Evolutionary conservation across 805 yeast genomes (phyloP), one percentile per base, ranked within the genome.

Genomic region (Candida jianshihensis): DNA sequence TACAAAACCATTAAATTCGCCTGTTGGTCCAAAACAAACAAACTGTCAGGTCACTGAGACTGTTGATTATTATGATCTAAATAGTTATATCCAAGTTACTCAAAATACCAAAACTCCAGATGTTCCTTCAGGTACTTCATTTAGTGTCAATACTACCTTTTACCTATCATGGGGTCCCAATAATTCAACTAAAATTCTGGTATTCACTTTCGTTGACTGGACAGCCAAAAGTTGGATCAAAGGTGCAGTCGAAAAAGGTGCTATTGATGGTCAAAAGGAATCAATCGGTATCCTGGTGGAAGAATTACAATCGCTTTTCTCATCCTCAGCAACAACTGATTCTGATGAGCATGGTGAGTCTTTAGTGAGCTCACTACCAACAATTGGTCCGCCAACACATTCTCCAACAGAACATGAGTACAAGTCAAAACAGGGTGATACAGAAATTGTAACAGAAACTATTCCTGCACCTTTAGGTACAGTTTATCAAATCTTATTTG

Each of bases 21-120:
- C 85, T 0, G 75, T 84, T 37, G 92, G 90, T 0, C 92, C 92
- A 6, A 81, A 80, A 46, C 82, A 81, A 46, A 82, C 94, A 0
- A 61, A 60, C 39, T 82, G 90, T 61, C 54, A 65, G 14, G 78
- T 83, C 32, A 64, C 68, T 5, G 94, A 84, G 49, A 66, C 66
- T 3, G 51, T 82, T 14, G 75, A 76, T 21, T 63, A 69, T 30
- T 62, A 53, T 37, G 78, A 81, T 48, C 63, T 72, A 15, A 63
- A 70, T 6, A 60, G 64, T 19, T 60, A 54, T 38, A 64, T 77
- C 17, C 62, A 66, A 21, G 73, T 78, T 3, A 64, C 70, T 3
- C 84, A 80, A 44, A 54, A 64, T 1, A 77, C 88, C 0, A 71
- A 68, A 33, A 79, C 87, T 0, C 94, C 92, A 0, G 92, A 83